Conservation (phyloP, 164 flowering plant genomes). For the Vitis riparia region DNA sequence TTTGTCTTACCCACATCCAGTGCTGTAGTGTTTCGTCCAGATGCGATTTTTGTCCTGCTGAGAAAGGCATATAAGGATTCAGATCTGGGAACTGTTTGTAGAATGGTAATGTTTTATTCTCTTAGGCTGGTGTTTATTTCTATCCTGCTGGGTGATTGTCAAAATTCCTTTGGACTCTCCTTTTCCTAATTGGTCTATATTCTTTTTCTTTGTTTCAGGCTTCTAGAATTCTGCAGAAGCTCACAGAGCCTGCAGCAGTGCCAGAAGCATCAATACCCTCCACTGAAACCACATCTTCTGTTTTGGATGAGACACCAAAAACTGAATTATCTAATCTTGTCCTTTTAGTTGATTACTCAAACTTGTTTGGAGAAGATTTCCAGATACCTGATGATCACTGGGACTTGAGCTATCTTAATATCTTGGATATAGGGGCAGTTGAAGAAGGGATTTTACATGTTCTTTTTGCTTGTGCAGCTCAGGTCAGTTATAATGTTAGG, state of each 20-base stretch:
- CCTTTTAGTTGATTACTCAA: conserved; percentile 58
- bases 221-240: conserved; percentile 57
- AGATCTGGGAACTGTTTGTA: conserved; percentile 64
- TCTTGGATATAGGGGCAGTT: conserved; percentile 68
- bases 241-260: conserved; percentile 43
- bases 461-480: conserved; percentile 86
- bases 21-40: conserved; percentile 69
- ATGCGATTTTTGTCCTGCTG: conserved; percentile 59
- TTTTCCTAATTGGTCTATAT: neutral
- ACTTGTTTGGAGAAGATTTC: conserved; percentile 81
- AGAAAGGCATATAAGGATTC: conserved; percentile 79
- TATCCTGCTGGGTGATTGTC: conserved; percentile 2
- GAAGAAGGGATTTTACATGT: conserved; percentile 93
- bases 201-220: conserved; percentile 43
- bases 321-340: conserved; percentile 36
- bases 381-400: conserved; percentile 47
- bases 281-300: conserved; percentile 30
- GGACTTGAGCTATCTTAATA: conserved; percentile 54
- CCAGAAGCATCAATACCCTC: conserved; percentile 35
- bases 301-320: conserved; percentile 41
- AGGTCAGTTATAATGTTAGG: conserved; percentile 45
- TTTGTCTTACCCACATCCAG: conserved; percentile 42
- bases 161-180: neutral
- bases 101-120: conserved; percentile 40
- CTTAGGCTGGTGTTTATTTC: conserved; percentile 3